These are phyloP conservation scores for Pyracantha coccinea DNA, from an alignment of 331 rosid species.

Conservation along the genomic window DNA sequence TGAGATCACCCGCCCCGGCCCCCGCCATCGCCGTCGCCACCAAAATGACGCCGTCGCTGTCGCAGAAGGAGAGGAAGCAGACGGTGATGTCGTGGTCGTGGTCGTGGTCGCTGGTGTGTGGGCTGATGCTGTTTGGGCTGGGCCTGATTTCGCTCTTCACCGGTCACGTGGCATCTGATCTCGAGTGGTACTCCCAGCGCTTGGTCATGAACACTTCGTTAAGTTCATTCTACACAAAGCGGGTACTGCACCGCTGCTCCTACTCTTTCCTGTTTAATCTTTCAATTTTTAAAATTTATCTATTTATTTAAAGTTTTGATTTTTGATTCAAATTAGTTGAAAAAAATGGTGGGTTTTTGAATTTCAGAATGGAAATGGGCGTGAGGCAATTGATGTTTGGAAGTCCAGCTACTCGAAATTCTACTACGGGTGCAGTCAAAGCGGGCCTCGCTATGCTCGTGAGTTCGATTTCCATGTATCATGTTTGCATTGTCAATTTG, in stretches of 20 bases:
- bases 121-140: conserved; percentile 69
- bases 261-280: background rate
- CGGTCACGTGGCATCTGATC: conserved; percentile 90
- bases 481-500: background rate
- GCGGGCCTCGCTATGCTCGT: conserved; percentile 62
- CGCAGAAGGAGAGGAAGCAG: conserved; percentile 31
- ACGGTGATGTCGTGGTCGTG: conserved; percentile 42
- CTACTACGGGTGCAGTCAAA: conserved; percentile 63
- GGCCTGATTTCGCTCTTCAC: conserved; percentile 81
- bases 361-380: conserved; percentile 21
- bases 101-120: conserved; percentile 61
- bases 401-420: conserved; percentile 59
- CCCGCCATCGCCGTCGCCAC: background rate
- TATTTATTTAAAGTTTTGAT: background rate
- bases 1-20: conserved; percentile 30
- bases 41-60: conserved; percentile 10
- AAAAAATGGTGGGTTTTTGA: background rate
- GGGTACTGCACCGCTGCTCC: conserved; percentile 19
- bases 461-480: conserved; percentile 15
- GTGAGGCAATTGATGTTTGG: conserved; percentile 67
- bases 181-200: conserved; percentile 89
- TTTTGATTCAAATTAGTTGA: background rate
- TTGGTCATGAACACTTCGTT: conserved; percentile 35
- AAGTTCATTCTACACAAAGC: conserved; percentile 39
- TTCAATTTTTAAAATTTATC: background rate